phyloP scores from a whole-genome alignment of 768 basidiomycete genomes.

The Podaxis rugospora region DNA sequence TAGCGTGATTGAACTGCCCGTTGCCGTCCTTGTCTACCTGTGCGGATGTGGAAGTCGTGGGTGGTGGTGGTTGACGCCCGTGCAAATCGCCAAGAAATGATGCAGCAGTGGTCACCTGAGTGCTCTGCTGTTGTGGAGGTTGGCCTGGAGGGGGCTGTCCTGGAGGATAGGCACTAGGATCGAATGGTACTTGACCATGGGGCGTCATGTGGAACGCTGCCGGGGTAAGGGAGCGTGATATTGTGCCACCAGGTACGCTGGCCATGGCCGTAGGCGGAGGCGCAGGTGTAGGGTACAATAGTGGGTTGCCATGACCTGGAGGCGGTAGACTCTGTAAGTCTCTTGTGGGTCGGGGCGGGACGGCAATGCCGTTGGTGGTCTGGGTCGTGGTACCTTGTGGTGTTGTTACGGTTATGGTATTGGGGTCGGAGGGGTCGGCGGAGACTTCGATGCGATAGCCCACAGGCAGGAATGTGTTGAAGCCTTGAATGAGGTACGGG shows the following conservation, averaged over 20 bases:
- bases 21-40: constrained; percentile 43
- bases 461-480: constrained; percentile 94
- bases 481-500: constrained; percentile 88
- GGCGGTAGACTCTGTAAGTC: constrained; percentile 25
- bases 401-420: constrained; percentile 79
- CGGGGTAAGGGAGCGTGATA: constrained; percentile 39
- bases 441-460: constrained; percentile 93
- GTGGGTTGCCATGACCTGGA: constrained; percentile 25
- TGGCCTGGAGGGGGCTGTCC: constrained; percentile 41
- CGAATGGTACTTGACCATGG: constrained; percentile 36
- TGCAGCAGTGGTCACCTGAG: constrained; percentile 43
- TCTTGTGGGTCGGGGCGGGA: constrained; percentile 24
- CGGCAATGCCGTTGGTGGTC: constrained; percentile 38
- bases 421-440: constrained; percentile 62
- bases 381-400: constrained; percentile 71
- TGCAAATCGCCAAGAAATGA: constrained; percentile 52
- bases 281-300: constrained; percentile 22
- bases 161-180: constrained; percentile 22
- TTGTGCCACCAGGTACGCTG: constrained; percentile 30
- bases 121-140: constrained; percentile 42
- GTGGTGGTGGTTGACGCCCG: constrained; percentile 34
- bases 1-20: constrained; percentile 87
- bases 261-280: constrained; percentile 30
- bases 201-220: constrained; percentile 36
- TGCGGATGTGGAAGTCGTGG: constrained; percentile 13